phyloP scores from a whole-genome alignment of 148 eudicot species.

The Nepenthes mirabilis region DNA sequence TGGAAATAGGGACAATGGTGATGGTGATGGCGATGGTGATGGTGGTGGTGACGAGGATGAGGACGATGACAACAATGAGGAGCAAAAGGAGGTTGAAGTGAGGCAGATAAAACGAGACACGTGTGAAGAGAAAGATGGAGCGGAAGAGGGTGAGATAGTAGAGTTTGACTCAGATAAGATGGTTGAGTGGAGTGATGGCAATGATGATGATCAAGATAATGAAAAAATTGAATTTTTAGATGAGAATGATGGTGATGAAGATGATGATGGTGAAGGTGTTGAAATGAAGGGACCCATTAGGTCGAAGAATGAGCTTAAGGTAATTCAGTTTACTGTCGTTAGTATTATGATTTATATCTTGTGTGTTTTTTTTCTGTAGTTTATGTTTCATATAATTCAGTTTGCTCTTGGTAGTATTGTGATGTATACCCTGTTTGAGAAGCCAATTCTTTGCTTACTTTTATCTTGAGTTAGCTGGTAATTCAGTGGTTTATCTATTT shows the following conservation, averaged over 20 bases:
- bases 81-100: constrained; percentile 5
- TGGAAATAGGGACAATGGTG: constrained; percentile 17
- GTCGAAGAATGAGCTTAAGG: constrained; percentile 70
- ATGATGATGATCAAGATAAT: constrained; percentile 10
- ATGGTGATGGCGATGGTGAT: constrained; percentile 22
- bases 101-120: constrained; percentile 5
- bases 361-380: not conserved
- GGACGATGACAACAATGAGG: constrained; percentile 6
- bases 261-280: constrained; percentile 27
- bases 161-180: constrained; percentile 42
- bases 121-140: constrained; percentile 18
- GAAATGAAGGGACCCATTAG: constrained; percentile 42
- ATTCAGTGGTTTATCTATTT: too few relatives aligned
- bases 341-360: not conserved
- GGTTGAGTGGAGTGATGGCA: constrained; percentile 42
- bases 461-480: too few relatives aligned
- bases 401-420: not conserved
- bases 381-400: not conserved
- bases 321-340: constrained; percentile 8
- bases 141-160: constrained; percentile 76
- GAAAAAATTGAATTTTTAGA: not conserved
- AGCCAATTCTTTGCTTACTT: too few relatives aligned
- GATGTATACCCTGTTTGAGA: too few relatives aligned
- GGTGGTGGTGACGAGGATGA: constrained; percentile 15
- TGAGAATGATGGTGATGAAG: constrained; percentile 30